Evolutionary conservation across 148 eudicot species (phyloP).

Genomic region (Camellia granthamiana): DNA sequence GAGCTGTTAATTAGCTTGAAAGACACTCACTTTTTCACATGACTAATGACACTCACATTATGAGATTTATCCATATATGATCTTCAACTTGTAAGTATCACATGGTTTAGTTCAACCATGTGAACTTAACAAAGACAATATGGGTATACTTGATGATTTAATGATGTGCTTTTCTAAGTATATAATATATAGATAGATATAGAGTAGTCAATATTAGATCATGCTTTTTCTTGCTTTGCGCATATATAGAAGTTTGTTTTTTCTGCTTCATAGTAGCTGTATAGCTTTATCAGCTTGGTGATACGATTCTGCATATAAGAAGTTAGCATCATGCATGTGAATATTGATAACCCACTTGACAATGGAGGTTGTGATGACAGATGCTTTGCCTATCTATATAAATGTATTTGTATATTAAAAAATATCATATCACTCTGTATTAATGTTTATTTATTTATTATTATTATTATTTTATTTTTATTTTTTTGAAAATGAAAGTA

Average conservation of each 20-base stretch:
- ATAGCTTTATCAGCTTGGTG: no score
- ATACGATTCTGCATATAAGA: not conserved
- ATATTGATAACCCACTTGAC: constrained; percentile 8
- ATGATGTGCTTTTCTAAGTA: not conserved
- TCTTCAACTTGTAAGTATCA: not conserved
- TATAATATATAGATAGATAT: not conserved
- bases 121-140: not conserved
- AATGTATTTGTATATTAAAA: not conserved
- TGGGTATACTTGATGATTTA: not conserved
- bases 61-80: not conserved
- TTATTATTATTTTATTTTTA: no score
- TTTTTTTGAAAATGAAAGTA: no score
- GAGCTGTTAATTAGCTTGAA: no score
- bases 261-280: no score
- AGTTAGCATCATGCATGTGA: constrained; percentile 14
- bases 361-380: not conserved
- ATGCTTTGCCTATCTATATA: not conserved
- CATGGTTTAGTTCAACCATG: not conserved
- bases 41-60: not conserved
- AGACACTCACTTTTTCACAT: not conserved
- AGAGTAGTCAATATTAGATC: not conserved
- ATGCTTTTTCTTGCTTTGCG: not conserved
- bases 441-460: no score
- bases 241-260: no score
- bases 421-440: no score